Percentiles rank a stretch among this genome's conserved stretches.
Conservation (phyloP, 495 filamentous ascomycete genomes). For the Penicillium canariense region DNA sequence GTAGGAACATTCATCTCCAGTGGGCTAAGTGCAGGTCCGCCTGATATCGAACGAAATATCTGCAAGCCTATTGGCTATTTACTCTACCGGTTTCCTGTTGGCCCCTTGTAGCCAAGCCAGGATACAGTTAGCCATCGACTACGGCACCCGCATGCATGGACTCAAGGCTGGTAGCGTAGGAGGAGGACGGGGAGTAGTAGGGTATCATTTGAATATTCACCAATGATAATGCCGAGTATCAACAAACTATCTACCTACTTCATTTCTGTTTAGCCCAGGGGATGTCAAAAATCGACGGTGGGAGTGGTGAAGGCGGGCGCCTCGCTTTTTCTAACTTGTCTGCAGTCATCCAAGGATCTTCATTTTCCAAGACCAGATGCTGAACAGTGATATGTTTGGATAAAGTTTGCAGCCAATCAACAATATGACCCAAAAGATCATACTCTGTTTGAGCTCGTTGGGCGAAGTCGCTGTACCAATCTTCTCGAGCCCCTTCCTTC, state of each 20-base stretch:
- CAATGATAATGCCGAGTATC: no score
- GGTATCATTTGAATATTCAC: no score
- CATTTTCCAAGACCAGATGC: conserved; percentile 11
- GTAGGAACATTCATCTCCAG: background rate
- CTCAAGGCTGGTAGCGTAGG: no score
- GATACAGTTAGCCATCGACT: no score
- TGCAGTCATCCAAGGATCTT: conserved; percentile 17
- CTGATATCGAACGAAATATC: background rate
- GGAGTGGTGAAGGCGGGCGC: conserved; percentile 4
- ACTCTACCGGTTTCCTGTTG: no score
- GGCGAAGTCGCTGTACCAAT: conserved; percentile 8
- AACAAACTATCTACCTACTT: no score
- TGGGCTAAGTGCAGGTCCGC: background rate
- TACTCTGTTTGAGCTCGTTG: conserved; percentile 14
- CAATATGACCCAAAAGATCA: conserved; percentile 10
- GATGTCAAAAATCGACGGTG: conserved; percentile 18
- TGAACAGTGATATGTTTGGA: background rate
- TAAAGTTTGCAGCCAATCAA: conserved; percentile 13
- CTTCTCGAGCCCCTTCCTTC: background rate
- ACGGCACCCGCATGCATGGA: no score
- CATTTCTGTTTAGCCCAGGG: conserved; percentile 18
- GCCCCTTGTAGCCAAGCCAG: no score
- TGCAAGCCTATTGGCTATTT: background rate
- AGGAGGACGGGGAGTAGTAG: no score
- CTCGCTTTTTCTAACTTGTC: conserved; percentile 15